These are phyloP conservation scores for Suillus fuscotomentosus DNA, from an alignment of 768 basidiomycete genomes.

Conservation along the genomic window DNA sequence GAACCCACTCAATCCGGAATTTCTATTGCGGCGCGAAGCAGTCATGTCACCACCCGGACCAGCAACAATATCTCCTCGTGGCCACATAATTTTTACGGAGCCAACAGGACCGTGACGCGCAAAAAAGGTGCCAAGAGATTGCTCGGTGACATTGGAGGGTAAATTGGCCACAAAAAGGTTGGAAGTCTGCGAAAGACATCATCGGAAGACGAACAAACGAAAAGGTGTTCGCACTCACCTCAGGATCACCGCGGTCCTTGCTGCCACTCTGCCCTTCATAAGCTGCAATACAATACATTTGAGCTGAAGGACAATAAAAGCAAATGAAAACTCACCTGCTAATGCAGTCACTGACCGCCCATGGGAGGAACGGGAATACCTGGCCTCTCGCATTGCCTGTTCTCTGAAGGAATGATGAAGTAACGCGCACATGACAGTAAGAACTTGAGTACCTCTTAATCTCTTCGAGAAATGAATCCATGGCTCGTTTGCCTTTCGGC, in stretches of 20 bases:
- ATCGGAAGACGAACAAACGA: background rate
- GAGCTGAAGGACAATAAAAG: background rate
- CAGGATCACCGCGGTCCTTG: slow-evolving; percentile 84
- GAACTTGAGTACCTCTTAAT: slow-evolving; percentile 71
- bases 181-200: slow-evolving; percentile 62
- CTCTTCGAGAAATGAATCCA: slow-evolving; percentile 96
- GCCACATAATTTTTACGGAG: slow-evolving; percentile 98
- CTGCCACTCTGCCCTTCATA: slow-evolving; percentile 91
- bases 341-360: slow-evolving; percentile 86
- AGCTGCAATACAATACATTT: slow-evolving; percentile 39
- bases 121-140: slow-evolving; percentile 84
- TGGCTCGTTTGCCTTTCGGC: slow-evolving; percentile 92
- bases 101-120: slow-evolving; percentile 91
- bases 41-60: slow-evolving; percentile 81
- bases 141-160: slow-evolving; percentile 84
- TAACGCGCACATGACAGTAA: background rate
- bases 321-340: slow-evolving; percentile 57
- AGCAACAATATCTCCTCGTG: slow-evolving; percentile 69
- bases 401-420: slow-evolving; percentile 54
- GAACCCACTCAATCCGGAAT: slow-evolving; percentile 86
- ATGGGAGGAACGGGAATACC: slow-evolving; percentile 67
- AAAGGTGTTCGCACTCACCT: slow-evolving; percentile 44
- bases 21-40: slow-evolving; percentile 64
- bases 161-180: slow-evolving; percentile 96
- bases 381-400: slow-evolving; percentile 87